phyloP scores from a whole-genome alignment of 2,329 filamentous ascomycete species.

The Zopfia rhizophila region DNA sequence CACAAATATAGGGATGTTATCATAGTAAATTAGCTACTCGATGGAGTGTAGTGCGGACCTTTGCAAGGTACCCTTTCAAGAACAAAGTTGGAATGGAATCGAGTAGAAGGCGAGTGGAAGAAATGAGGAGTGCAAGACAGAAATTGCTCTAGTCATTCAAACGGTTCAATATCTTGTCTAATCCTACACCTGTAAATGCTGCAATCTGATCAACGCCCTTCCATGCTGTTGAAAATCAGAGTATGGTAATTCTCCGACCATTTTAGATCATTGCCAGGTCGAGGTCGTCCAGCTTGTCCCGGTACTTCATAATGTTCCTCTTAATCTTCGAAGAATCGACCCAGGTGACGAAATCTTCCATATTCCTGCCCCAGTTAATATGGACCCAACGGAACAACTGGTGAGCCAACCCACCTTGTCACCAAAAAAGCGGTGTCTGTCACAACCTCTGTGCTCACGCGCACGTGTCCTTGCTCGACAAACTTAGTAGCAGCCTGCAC shows the following conservation, averaged over 20 bases:
- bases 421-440: slow-evolving; percentile 92
- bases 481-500: slow-evolving; percentile 83
- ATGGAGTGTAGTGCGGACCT: neutral
- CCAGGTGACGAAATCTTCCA: slow-evolving; percentile 98
- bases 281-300: slow-evolving; percentile 95
- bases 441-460: slow-evolving; percentile 89
- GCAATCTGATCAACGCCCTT: slow-evolving; percentile 34
- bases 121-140: neutral
- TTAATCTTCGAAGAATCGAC: slow-evolving; percentile 97
- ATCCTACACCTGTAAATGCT: slow-evolving; percentile 31
- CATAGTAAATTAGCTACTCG: too few species aligned
- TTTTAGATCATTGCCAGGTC: slow-evolving; percentile 67
- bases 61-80: neutral
- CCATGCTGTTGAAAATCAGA: too few species aligned
- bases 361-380: slow-evolving; percentile 62
- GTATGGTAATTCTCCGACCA: neutral
- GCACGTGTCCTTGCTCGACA: slow-evolving; percentile 93
- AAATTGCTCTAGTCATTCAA: too few species aligned
- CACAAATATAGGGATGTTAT: too few species aligned
- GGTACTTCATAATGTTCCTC: slow-evolving; percentile 93
- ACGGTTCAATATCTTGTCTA: too few species aligned
- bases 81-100: too few species aligned
- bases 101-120: too few species aligned
- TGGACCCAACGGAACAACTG: neutral
- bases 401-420: slow-evolving; percentile 62